phyloP scores from a whole-genome alignment of 371 early-diverging fungal genomes.

The Syncephalastrum monosporum region DNA sequence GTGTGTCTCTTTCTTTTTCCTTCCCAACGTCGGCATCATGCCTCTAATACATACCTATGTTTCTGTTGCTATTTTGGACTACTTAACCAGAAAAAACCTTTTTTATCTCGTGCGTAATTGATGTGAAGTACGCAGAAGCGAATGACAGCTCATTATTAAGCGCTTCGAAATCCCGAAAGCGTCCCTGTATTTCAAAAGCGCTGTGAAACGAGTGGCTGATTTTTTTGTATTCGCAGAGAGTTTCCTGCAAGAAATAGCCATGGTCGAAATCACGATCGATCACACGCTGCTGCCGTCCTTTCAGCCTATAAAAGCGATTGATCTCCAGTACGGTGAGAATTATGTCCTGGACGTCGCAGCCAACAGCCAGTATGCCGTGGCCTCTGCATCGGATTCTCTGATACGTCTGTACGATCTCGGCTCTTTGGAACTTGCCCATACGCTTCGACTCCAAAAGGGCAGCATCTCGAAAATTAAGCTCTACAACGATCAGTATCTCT shows the following conservation, averaged over 20 bases:
- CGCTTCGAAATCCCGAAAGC: too few relatives aligned
- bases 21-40: too few relatives aligned
- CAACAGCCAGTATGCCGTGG: slow-evolving; percentile 56
- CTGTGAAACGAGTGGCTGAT: too few relatives aligned
- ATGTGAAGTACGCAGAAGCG: too few relatives aligned
- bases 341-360: slow-evolving; percentile 70
- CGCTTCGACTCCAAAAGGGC: slow-evolving; percentile 49
- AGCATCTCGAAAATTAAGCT: slow-evolving; percentile 63
- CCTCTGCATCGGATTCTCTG: slow-evolving; percentile 65
- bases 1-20: too few relatives aligned
- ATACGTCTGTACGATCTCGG: slow-evolving; percentile 67
- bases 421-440: slow-evolving; percentile 47
- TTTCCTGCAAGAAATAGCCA: not conserved
- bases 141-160: too few relatives aligned
- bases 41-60: too few relatives aligned
- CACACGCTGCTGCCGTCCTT: slow-evolving; percentile 30
- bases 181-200: too few relatives aligned
- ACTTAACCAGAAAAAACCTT: too few relatives aligned
- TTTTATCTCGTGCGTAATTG: too few relatives aligned
- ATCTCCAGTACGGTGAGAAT: slow-evolving; percentile 45
- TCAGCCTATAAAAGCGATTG: slow-evolving; percentile 32
- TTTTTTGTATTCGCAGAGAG: too few relatives aligned
- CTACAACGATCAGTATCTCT: slow-evolving; percentile 58
- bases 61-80: too few relatives aligned
- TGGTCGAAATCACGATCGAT: slow-evolving; percentile 13